Conservation (phyloP, 306 rosid genomes). For the Vigna mungo region DNA sequence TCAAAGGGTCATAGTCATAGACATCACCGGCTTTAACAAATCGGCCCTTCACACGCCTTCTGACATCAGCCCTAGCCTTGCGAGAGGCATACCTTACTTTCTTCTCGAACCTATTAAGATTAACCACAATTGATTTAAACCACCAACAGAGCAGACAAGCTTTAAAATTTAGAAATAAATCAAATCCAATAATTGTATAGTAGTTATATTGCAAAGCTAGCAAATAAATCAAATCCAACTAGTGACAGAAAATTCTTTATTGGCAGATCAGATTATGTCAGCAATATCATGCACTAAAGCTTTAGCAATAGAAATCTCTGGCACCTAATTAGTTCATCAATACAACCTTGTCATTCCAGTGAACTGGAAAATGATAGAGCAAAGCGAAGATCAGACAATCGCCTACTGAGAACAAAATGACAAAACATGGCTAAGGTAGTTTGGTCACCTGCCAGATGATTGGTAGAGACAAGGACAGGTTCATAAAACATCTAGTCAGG, state of each 20-base stretch:
- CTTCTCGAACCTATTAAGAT: slow-evolving; percentile 73
- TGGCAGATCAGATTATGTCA: background rate
- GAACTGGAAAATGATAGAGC: background rate
- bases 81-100: slow-evolving; percentile 93
- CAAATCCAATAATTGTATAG: background rate
- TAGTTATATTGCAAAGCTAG: slow-evolving; percentile 7
- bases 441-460: background rate
- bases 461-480: background rate
- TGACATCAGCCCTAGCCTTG: slow-evolving; percentile 90
- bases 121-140: slow-evolving; percentile 31
- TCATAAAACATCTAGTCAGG: background rate
- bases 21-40: slow-evolving; percentile 93
- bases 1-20: slow-evolving; percentile 90
- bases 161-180: slow-evolving; percentile 22
- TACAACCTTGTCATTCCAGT: background rate
- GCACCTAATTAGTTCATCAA: slow-evolving; percentile 8
- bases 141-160: slow-evolving; percentile 24
- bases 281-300: background rate
- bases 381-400: background rate
- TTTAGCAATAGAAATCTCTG: background rate
- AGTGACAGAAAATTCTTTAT: background rate
- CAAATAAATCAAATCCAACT: background rate
- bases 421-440: slow-evolving; percentile 12
- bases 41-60: slow-evolving; percentile 96
- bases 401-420: background rate